Evolutionary conservation across 805 yeast species (phyloP), one percentile per base, ranked within the genome.

Genomic region (Wickerhamiella spandovensis): DNA sequence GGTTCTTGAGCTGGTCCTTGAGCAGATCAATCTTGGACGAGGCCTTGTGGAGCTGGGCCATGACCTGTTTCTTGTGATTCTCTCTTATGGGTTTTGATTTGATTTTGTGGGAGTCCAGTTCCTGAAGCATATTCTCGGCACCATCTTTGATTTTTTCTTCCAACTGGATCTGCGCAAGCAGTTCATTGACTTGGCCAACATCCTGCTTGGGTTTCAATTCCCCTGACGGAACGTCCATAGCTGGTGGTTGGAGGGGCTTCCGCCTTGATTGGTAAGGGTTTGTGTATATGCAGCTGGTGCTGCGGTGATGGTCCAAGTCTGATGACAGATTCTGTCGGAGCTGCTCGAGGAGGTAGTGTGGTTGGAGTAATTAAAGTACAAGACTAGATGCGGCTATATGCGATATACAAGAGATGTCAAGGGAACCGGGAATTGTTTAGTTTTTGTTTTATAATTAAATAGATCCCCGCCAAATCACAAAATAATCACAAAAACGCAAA

Each of bases 1-100:
- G 67, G 47, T 86, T 95, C 32, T 74, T 39, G 23, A 59, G 44
- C 47, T 54, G 58, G 22, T 43, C 45, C 12, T 48, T 47, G 18
- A 57, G 43, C n/a, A 39, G 23, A 42, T 48, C 49, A 13, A 58
- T 49, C 28, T 53, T 51, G 18, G 50, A 38, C 24, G 56, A 54
- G 2, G 61, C 56, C 20, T 57, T 52, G 32, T 54, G 54, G 22
- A 54, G 49, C 51, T 60, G 56, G 32, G 54, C 56, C 20, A 53
- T 43, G 17, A 54, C 50, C 41, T 51, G 55, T 20, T 50, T 51
- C 24, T 43, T 41, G 21, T 54, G 55, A 23, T 43, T 23, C 15
- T 25, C 43, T 24, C 24, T 17, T 15, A 15, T 15, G 17, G 23
- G 20, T 17, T 38, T 39, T n/a, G 39, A 44, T 24, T 17, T 13